Percentiles rank a stretch among this genome's conserved stretches.
Conservation (phyloP, 2,329 filamentous ascomycete species). For the Grosmannia clavigera region DNA sequence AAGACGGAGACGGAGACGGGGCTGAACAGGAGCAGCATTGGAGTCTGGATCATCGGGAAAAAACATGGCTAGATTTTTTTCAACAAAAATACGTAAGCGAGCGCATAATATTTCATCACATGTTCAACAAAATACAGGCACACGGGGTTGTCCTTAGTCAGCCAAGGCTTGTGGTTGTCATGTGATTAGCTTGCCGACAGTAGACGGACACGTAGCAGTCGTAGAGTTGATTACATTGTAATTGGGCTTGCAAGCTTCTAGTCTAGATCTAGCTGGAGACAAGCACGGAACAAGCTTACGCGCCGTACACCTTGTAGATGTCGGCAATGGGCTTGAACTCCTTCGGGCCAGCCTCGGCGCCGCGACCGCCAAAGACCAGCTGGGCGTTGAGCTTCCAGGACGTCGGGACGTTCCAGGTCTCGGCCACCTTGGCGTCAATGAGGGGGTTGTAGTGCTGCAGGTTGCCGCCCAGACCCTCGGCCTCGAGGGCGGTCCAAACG, state of each 20-base stretch:
- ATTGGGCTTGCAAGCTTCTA: not conserved
- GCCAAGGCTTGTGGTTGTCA: not conserved
- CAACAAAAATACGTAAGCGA: not conserved
- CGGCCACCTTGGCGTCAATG: conserved; percentile 58
- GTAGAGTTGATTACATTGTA: not conserved
- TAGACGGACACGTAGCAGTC: no score
- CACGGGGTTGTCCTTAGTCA: no score
- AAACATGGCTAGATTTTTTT: not conserved
- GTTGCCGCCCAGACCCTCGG: conserved; percentile 76
- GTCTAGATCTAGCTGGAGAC: not conserved
- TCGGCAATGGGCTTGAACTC: conserved; percentile 51
- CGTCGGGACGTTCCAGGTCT: conserved; percentile 55
- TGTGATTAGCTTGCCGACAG: not conserved
- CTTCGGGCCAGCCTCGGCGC: conserved; percentile 49
- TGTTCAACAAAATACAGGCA: not conserved
- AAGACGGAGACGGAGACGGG: not conserved
- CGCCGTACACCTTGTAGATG: conserved; percentile 22
- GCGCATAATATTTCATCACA: not conserved
- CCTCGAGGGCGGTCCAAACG: conserved; percentile 70
- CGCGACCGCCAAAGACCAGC: conserved; percentile 66
- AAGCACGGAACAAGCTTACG: not conserved
- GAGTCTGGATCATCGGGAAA: not conserved
- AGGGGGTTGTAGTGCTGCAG: conserved; percentile 91
- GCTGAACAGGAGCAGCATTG: not conserved
- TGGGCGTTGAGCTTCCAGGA: conserved; percentile 72